Evolutionary conservation across 2,329 filamentous ascomycete genomes (phyloP), one percentile per base, ranked within the genome.

Genomic region (Neurospora sp.): DNA sequence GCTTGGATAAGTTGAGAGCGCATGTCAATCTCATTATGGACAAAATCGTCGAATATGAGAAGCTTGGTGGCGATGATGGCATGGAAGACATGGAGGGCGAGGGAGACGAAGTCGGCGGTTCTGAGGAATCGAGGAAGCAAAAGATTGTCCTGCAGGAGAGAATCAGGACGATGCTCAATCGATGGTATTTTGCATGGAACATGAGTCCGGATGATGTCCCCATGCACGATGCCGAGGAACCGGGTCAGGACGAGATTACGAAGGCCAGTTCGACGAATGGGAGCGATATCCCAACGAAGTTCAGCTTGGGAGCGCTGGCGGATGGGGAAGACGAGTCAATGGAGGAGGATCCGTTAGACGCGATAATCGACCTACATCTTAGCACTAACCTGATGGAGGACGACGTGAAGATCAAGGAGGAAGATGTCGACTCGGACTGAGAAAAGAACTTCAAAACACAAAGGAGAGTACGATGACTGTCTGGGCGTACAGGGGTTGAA

Each of bases 21-120:
- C 36, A 69, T 33, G 40, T 69, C 3, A 23, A 43, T 15, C 58
- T 71, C 5, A 52, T 71, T 19, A 58, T 71, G 38, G 36, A 42
- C 11, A 71, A 71, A 8, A 69, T 71, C 11, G 38, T 71, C 23
- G n/a, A 70, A 39, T 46, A 43, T n/a, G 52, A 66, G 33, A 66
- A 69, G 6, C 33, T 36, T 36, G 33, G 4, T 62, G 52, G 67
- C 8, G 28, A 52, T 3, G 38, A 43, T n/a, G 13, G 67, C 40
- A 42, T 71, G 38, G 36, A n/a, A 11, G 69, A 62, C 58, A 40
- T 67, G 11, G 28, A 69, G 19, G 23, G 58, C n/a, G 46, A 43
- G 6, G 52, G 33, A 11, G 7, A 19, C 11, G 17, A 66, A 6
- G 9, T 10, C 23, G 58, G 17, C 13, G 58, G 23, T 3, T 68